Base-by-base conservation (phyloP, 1,284 basidiomycete species). In the Bjerkandera adusta region DNA sequence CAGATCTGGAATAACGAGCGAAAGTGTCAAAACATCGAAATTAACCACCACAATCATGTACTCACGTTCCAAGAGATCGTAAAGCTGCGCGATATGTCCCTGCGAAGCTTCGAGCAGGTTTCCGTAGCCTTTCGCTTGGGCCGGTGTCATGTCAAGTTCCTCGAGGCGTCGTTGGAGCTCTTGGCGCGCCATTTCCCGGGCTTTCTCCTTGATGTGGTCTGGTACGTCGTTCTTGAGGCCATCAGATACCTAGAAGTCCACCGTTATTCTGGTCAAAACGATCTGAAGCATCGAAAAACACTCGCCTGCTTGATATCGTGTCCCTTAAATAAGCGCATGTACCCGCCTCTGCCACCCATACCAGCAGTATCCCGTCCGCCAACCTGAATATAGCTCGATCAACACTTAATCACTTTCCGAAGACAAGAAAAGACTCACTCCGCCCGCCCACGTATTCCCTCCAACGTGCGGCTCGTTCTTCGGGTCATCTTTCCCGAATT, bases 351-450 rank as follows among this genome's bases (percentile, higher is more conserved):
- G 3, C 82, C 82, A 2, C 82, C 82, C 48, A 82, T 62, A 1
- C 82, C 82, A 5, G 81, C 82, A 2, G 81, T 83, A 56, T 81
- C 79, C n/a, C 80, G 68, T 4, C 82, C 82, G 29, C 82, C 81
- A 21, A 77, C 78, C 81, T 84, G 49, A 24, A 26, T 2, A 45
- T 11, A 18, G n/a, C 5, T 26, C 7, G 13, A 15, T 38, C 4
- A 38, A 12, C 40, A 24, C 29, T 6, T 33, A 29, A n/a, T 20
- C 10, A 22, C 1, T 22, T 36, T 22, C 27, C 30, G 44, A 15
- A 45, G 20, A n/a, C n/a, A 40, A 34, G 45, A 18, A 40, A 37
- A 11, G 5, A 62, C 75, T 51, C 59, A 84, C 81, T 7, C 82
- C 82, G 5, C 81, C 82, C 35, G 81, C 76, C 67, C 71, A 83